Base-by-base conservation (phyloP, 2,329 filamentous ascomycete species). In the Diaporthe amygdali region DNA sequence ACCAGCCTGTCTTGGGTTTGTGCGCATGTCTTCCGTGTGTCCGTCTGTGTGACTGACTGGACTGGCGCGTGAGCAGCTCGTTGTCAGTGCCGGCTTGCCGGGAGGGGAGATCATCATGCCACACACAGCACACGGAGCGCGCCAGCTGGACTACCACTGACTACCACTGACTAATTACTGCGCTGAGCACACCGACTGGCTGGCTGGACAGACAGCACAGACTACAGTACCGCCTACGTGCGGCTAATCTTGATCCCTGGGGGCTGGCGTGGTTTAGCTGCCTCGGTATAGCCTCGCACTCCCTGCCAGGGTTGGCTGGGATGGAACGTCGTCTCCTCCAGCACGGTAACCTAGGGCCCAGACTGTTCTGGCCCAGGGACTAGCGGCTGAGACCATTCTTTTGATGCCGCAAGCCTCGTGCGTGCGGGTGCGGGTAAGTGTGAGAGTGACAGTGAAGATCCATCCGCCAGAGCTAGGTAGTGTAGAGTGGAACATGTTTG, bases 351-450 rank as follows among this genome's bases (percentile, higher is more conserved):
- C 41, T 14, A 44, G 41, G 44, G 66, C 30, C 66, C 66, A 68
- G 66, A 68, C 34, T 34, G 66, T 39, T 59, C 66, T 68, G 46
- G 66, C 52, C n/a, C 41, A 41, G 52, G 52, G 44, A 49, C 66
- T 59, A 68, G 66, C 52, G 66, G 52, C 44, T 68, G 66, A 67
- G 64, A 67, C 52, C 27, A 68, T 25, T 14, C 7, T 25, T 39
- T 46, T 12, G 37, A 64, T 34, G 12, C 30, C 59, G 37, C n/a
- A 44, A 49, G 59, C 30, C 44, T 64, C 30, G 59, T 49, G 47
- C 6, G 44, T 25, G 30, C 25, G 59, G 59, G 41, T 39, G 37
- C 37, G 37, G 37, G 44, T 12, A n/a, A 27, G 44, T 30, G 41
- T 34, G 27, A 20, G 15, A 37, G 59, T 64, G 59, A 63, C 59